Percentiles rank a stretch among this genome's conserved stretches.
Evolutionary conservation across 257 asterid genomes (phyloP).

Genomic region (Solanum piurae): DNA sequence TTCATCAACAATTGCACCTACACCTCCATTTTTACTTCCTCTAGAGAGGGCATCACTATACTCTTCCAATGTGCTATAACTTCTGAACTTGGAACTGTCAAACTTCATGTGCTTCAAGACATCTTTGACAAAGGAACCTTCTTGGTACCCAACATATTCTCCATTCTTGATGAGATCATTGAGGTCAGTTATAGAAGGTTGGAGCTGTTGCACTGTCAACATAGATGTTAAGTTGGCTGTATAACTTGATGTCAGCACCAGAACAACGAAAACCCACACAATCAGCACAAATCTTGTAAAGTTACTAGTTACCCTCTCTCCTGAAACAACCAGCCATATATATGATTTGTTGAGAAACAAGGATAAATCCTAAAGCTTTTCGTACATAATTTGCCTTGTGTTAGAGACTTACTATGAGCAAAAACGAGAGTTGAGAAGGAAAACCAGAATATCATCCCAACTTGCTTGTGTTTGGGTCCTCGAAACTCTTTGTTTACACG

Average conservation of each 20-base stretch:
- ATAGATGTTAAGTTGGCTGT: conserved; percentile 42
- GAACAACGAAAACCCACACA: conserved; percentile 39
- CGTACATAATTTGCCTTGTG: background rate
- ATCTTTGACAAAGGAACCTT: conserved; percentile 34
- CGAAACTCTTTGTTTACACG: conserved; percentile 20
- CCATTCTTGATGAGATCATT: conserved; percentile 21
- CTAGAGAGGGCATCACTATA: conserved; percentile 14
- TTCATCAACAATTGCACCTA: conserved; percentile 36
- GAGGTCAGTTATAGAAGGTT: conserved; percentile 19
- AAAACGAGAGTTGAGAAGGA: conserved; percentile 34
- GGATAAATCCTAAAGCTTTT: background rate
- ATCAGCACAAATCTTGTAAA: conserved; percentile 29
- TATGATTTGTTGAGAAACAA: background rate
- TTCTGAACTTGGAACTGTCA: conserved; percentile 18
- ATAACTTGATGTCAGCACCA: conserved; percentile 39
- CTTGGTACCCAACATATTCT: conserved; percentile 30
- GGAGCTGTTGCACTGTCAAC: conserved; percentile 26
- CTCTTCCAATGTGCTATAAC: conserved; percentile 8
- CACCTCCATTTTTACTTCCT: conserved; percentile 25
- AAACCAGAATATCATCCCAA: conserved; percentile 8
- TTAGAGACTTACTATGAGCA: conserved; percentile 22
- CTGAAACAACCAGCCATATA: conserved; percentile 13
- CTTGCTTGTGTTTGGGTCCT: conserved; percentile 4
- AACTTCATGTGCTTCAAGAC: conserved; percentile 18
- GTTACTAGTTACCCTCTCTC: conserved; percentile 21